These are phyloP conservation scores for Litsea cubeba DNA, from an alignment of 164 flowering plant genomes.

Conservation along the genomic window DNA sequence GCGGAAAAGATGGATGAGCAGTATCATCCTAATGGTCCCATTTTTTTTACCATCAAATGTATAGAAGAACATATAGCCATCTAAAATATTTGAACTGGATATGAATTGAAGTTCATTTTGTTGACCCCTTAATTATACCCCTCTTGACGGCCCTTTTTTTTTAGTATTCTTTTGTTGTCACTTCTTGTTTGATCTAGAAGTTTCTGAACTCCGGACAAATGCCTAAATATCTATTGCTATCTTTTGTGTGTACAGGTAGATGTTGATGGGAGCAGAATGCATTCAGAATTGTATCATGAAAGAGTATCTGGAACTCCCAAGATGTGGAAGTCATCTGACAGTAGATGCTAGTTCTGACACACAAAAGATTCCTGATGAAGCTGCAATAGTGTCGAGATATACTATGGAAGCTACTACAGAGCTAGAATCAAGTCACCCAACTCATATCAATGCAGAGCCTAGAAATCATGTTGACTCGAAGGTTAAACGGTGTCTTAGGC, in stretches of 20 bases:
- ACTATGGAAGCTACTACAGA: conserved; percentile 18
- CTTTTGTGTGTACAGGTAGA: background rate
- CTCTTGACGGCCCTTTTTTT: too few relatives aligned
- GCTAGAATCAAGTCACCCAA: conserved; percentile 8
- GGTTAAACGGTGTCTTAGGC: conserved; percentile 20
- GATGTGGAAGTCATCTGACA: background rate
- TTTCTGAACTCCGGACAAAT: too few relatives aligned
- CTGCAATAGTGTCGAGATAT: conserved; percentile 4
- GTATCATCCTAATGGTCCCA: too few relatives aligned
- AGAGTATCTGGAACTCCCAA: conserved; percentile 7
- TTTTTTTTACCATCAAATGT: too few relatives aligned
- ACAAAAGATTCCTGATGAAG: conserved; percentile 5
- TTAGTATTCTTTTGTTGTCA: too few relatives aligned
- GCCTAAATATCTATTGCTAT: too few relatives aligned
- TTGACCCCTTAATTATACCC: too few relatives aligned
- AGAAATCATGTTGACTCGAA: conserved; percentile 18
- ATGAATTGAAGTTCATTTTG: too few relatives aligned
- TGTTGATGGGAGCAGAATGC: conserved; percentile 15
- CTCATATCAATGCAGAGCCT: conserved; percentile 11
- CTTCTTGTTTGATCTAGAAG: too few relatives aligned
- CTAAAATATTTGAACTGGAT: too few relatives aligned
- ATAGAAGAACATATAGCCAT: too few relatives aligned
- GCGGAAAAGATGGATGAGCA: background rate
- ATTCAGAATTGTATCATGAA: conserved; percentile 6
- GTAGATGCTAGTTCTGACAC: background rate